Evolutionary conservation across 2,329 filamentous ascomycete species (phyloP).

Genomic region (Ascochyta lentis): DNA sequence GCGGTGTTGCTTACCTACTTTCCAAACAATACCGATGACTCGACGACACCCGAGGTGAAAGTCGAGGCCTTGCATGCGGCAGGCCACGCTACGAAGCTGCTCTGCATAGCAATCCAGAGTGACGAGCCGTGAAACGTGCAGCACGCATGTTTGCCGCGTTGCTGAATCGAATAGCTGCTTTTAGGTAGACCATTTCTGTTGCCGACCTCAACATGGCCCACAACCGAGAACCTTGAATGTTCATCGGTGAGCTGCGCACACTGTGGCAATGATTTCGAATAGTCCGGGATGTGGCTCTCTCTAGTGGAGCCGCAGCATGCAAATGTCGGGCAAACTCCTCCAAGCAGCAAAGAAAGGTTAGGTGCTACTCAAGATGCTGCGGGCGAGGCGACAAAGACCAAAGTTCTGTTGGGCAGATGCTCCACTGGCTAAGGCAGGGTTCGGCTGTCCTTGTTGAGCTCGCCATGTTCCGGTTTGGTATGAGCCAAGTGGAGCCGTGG

Average conservation of each 20-base stretch:
- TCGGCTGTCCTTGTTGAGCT: conserved; percentile 26
- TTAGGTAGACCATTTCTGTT: not conserved
- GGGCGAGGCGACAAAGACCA: conserved; percentile 1
- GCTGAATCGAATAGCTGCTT: not conserved
- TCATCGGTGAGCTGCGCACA: not conserved
- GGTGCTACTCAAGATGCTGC: conserved; percentile 2
- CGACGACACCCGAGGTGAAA: not conserved
- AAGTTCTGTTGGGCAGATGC: conserved; percentile 12
- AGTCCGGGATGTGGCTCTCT: not conserved
- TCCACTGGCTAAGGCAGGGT: conserved; percentile 12
- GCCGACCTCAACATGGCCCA: not conserved
- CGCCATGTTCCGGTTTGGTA: conserved; percentile 22
- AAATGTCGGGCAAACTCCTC: not conserved
- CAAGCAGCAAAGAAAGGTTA: not conserved
- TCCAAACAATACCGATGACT: conserved; percentile 6
- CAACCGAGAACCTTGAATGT: not conserved
- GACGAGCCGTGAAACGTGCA: conserved; percentile 3
- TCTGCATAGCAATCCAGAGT: not conserved
- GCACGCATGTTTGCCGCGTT: not conserved
- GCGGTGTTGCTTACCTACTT: conserved; percentile 13
- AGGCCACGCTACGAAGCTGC: not conserved
- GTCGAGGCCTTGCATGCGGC: not conserved
- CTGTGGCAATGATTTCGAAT: not conserved
- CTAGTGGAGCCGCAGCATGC: not conserved
- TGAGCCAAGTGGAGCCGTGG: conserved; percentile 26